phyloP scores from a whole-genome alignment of 2,329 filamentous ascomycete genomes.

The Fusarium staphyleae region DNA sequence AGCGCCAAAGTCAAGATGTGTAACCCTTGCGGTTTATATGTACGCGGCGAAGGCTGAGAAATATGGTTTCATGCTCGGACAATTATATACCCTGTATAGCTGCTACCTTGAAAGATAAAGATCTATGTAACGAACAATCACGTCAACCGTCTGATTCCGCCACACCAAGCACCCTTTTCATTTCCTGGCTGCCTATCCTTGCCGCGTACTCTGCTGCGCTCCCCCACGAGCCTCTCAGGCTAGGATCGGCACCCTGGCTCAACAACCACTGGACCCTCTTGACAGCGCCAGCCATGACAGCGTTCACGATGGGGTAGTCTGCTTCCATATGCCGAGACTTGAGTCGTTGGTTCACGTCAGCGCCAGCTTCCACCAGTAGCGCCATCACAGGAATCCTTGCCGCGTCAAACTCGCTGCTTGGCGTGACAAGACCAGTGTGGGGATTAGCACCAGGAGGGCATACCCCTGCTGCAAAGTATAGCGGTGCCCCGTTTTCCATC shows the following conservation, averaged over 20 bases:
- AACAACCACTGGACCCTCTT: conserved; percentile 32
- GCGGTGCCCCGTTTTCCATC: conserved; percentile 22
- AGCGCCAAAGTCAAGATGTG: too few species aligned
- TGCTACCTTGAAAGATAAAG: background rate
- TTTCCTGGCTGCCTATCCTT: conserved; percentile 12
- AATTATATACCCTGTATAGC: background rate
- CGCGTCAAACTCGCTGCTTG: conserved; percentile 7
- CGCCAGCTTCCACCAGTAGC: conserved; percentile 13
- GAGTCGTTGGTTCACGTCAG: conserved; percentile 12
- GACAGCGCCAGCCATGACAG: conserved; percentile 29
- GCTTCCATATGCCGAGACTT: conserved; percentile 10
- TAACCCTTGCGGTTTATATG: too few species aligned
- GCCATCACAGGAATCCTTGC: conserved; percentile 17
- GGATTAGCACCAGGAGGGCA: conserved; percentile 6
- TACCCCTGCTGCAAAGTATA: conserved; percentile 25
- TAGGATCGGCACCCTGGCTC: conserved; percentile 25
- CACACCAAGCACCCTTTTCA: conserved; percentile 22
- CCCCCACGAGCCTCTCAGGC: conserved; percentile 14
- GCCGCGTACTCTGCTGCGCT: conserved; percentile 19
- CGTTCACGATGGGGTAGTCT: conserved; percentile 27
- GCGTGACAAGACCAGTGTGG: background rate
- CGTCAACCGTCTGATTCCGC: too few species aligned
- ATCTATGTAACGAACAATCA: too few species aligned
- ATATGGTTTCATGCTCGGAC: too few species aligned
- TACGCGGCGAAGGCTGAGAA: too few species aligned